Evolutionary conservation across 2,329 filamentous ascomycete genomes (phyloP).

Genomic region (Parastagonospora nodorum): DNA sequence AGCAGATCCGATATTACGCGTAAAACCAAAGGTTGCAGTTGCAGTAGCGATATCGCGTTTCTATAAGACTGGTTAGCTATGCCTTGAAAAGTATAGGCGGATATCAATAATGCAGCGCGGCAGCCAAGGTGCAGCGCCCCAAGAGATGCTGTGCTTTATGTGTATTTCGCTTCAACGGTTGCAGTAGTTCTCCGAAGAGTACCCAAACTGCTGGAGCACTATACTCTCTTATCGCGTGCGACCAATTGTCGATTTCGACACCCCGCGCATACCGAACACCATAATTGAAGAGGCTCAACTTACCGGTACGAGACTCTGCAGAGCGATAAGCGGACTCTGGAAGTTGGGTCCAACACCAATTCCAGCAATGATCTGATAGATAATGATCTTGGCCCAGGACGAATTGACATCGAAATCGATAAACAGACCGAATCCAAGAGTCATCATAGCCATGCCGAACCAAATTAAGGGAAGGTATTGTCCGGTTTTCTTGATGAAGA

Average conservation of each 20-base stretch:
- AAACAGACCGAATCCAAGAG: slow-evolving; percentile 46
- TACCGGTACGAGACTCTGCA: slow-evolving; percentile 65
- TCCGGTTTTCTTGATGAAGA: slow-evolving; percentile 55
- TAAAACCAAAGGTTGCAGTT: slow-evolving; percentile 69
- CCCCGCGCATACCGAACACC: too few species aligned
- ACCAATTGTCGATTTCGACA: too few species aligned
- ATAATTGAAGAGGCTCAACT: slow-evolving; percentile 9
- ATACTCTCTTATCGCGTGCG: background rate
- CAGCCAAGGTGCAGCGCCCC: too few species aligned
- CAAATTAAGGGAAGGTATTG: slow-evolving; percentile 50
- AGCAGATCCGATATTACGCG: slow-evolving; percentile 70
- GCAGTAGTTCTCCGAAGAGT: background rate
- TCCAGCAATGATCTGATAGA: slow-evolving; percentile 47
- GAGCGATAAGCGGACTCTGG: slow-evolving; percentile 69
- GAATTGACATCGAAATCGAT: slow-evolving; percentile 41
- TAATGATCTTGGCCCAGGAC: slow-evolving; percentile 47
- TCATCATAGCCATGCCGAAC: slow-evolving; percentile 45
- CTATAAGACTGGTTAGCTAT: slow-evolving; percentile 10
- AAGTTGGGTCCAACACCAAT: slow-evolving; percentile 68
- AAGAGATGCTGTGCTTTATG: too few species aligned
- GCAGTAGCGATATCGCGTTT: slow-evolving; percentile 69
- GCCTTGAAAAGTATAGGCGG: too few species aligned
- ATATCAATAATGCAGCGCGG: too few species aligned
- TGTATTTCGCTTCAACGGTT: too few species aligned
- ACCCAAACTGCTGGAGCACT: background rate